Conservation (phyloP, 345 rosid species). For the Populus nigra region DNA sequence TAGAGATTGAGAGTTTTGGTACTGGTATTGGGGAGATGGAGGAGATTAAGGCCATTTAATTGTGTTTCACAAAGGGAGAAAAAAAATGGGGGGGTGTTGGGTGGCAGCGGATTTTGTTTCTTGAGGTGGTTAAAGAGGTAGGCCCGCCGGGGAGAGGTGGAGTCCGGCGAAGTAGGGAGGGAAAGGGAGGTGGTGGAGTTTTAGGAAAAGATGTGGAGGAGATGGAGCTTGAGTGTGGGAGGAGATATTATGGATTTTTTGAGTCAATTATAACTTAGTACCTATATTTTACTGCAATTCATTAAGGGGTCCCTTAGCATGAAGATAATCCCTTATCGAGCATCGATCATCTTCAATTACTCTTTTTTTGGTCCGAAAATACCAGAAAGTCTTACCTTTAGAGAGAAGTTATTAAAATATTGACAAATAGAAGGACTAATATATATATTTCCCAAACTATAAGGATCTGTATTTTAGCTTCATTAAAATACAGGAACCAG, state of each 20-base stretch:
- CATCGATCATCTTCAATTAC: too few relatives aligned
- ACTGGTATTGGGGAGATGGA: conserved; percentile 19
- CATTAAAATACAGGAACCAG: too few relatives aligned
- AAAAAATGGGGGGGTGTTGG: not conserved
- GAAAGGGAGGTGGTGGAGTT: conserved; percentile 27
- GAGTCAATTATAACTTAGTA: too few relatives aligned
- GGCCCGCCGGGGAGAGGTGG: conserved; percentile 13
- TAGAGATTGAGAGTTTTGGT: conserved; percentile 11
- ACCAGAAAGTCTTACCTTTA: too few relatives aligned
- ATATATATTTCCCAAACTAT: too few relatives aligned
- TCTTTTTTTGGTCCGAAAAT: too few relatives aligned
- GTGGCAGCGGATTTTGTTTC: not conserved
- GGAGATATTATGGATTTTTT: not conserved
- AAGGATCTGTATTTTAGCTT: too few relatives aligned
- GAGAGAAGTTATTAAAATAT: too few relatives aligned
- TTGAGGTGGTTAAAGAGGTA: not conserved
- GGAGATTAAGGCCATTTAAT: conserved; percentile 40
- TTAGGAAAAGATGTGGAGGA: conserved; percentile 14
- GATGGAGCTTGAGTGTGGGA: not conserved
- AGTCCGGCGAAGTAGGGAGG: conserved; percentile 17
- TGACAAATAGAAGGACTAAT: too few relatives aligned
- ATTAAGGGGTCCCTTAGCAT: too few relatives aligned
- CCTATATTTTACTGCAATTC: too few relatives aligned
- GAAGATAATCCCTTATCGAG: too few relatives aligned
- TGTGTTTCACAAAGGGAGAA: not conserved